phyloP scores from a whole-genome alignment of 306 rosid genomes.

The Castanea mollissima region DNA sequence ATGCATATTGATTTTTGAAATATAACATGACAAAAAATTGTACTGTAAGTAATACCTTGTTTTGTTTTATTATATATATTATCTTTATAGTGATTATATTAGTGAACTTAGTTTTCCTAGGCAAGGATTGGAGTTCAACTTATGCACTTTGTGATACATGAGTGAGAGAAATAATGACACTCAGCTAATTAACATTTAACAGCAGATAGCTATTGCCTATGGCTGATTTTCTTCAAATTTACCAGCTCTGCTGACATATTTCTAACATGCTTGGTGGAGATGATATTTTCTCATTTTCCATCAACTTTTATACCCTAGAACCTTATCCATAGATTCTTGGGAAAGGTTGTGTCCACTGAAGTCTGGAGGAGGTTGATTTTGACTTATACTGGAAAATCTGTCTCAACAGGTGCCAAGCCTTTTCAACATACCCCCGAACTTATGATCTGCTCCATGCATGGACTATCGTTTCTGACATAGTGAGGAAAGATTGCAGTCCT shows the following conservation, averaged over 20 bases:
- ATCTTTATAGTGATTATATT: no score
- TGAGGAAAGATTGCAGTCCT: slow-evolving; percentile 65
- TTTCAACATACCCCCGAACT: slow-evolving; percentile 92
- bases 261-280: neutral
- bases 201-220: neutral
- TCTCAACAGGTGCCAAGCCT: slow-evolving; percentile 77
- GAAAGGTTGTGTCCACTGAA: slow-evolving; percentile 5
- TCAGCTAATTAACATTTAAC: neutral
- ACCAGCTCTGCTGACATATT: neutral
- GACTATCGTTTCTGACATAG: slow-evolving; percentile 73
- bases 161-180: neutral
- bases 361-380: slow-evolving; percentile 15
- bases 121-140: neutral
- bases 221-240: neutral
- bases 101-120: neutral
- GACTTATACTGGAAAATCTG: slow-evolving; percentile 13
- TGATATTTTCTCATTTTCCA: neutral
- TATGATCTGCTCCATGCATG: slow-evolving; percentile 89
- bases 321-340: neutral
- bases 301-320: neutral
- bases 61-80: neutral
- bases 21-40: neutral
- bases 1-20: slow-evolving; percentile 21
- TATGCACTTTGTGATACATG: neutral
- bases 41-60: neutral